Base-by-base conservation (phyloP, 371 early-diverging fungal genomes). In the Batkoa obscura region DNA sequence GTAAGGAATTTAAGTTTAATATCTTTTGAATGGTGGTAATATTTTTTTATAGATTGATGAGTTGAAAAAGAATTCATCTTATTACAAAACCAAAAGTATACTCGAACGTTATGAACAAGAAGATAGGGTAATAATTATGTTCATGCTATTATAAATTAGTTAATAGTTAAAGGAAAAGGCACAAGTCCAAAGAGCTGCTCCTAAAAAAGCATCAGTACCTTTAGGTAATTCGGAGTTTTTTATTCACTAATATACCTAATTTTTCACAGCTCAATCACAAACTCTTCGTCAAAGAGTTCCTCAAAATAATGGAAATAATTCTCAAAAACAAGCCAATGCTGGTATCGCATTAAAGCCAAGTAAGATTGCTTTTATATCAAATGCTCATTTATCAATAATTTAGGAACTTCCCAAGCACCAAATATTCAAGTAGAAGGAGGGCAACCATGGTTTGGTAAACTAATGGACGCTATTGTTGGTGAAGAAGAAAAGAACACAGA, bases 401-500 rank as follows among this genome's bases (percentile, higher is more conserved):
- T n/a, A 31, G 48, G 33, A 15, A 3, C 17, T 32, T 6, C 2
- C 17, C 45, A 4, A 45, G 13, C 31, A 4, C 32, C 17, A 12
- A 48, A 17, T 31, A 15, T n/a, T 33, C 39, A 4, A 39, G 39
- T 39, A 12, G 32, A 31, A 48, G 2, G 32, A 9, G 30, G 15
- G 56, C 69, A 64, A 50, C 66, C 62, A 12, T 90, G 89, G 90
- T 81, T 82, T 57, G 90, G 89, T 64, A 83, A 76, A 62, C 67
- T 89, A 30, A 80, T 90, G 35, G 90, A 90, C 62, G 83, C 81
- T 45, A 68, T 92, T 15, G 84, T 91, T 12, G 94, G 93, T 9
- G 90, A 86, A 48, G 77, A 79, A 2, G 83, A 85, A 3, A 82
- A 84, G 12, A 75, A 81, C 17, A 80, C 78, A 57, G 45, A 45